These are phyloP conservation scores for Vigna mungo DNA, from an alignment of 306 rosid species.

Conservation along the genomic window DNA sequence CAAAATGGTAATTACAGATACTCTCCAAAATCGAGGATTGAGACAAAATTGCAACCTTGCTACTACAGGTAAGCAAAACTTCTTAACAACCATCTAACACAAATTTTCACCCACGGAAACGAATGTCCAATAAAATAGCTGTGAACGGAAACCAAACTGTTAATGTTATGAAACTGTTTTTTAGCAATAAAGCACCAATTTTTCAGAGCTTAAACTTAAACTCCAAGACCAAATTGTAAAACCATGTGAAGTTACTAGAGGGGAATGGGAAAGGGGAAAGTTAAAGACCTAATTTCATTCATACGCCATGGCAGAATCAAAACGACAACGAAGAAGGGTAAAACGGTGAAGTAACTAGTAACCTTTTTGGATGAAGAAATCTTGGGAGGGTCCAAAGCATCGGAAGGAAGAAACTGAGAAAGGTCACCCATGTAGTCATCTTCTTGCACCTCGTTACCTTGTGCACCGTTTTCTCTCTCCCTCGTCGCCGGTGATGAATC, in stretches of 20 bases:
- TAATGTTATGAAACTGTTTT: too few relatives aligned
- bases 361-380: constrained; percentile 55
- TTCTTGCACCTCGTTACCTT: constrained; percentile 48
- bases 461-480: constrained; percentile 35
- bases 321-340: constrained; percentile 22
- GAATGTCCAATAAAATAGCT: not conserved
- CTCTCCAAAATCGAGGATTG: not conserved
- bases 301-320: not conserved
- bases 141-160: not conserved
- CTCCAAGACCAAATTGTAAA: not conserved
- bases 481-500: constrained; percentile 53
- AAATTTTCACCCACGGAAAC: not conserved
- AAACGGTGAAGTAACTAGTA: constrained; percentile 1
- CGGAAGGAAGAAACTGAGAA: constrained; percentile 69
- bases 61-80: not conserved
- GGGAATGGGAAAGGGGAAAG: not conserved
- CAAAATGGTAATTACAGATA: not conserved
- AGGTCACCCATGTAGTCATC: constrained; percentile 80
- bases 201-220: not conserved
- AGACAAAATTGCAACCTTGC: not conserved
- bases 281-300: constrained; percentile 8
- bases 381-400: constrained; percentile 49
- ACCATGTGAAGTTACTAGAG: not conserved
- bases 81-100: not conserved
- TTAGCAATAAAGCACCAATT: not conserved